Evolutionary conservation across 225 moss, liverwort and hornwort species (phyloP).

Genomic region (Lunularia cruciata): DNA sequence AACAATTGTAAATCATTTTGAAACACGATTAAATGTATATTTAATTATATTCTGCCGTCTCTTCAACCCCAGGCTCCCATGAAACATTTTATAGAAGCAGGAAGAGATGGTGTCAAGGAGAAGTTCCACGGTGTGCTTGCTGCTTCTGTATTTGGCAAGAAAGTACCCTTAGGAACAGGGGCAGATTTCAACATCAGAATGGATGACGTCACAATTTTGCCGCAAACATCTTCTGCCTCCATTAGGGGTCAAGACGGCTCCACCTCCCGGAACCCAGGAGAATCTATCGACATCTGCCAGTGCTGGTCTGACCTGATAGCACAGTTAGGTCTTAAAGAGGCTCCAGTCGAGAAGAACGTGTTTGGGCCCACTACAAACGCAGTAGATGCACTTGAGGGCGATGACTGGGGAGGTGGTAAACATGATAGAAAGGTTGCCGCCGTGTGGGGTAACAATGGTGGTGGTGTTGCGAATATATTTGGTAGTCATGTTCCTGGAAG

Average conservation of each 20-base stretch:
- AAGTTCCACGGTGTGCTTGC: slow-evolving; percentile 64
- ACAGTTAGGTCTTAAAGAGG: too few relatives aligned
- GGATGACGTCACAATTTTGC: background rate
- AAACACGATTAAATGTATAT: too few relatives aligned
- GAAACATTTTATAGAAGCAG: slow-evolving; percentile 77
- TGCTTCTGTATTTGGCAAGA: slow-evolving; percentile 78
- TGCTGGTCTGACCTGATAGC: background rate
- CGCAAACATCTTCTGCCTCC: background rate
- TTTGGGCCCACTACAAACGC: too few relatives aligned
- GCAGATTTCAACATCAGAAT: slow-evolving; percentile 49
- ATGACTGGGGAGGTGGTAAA: too few relatives aligned
- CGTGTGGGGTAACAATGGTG: too few relatives aligned
- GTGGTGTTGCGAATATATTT: too few relatives aligned
- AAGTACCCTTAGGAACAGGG: slow-evolving; percentile 79
- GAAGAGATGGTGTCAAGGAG: slow-evolving; percentile 64
- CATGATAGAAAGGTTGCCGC: too few relatives aligned
- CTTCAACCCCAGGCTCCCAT: slow-evolving; percentile 80
- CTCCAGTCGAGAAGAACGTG: too few relatives aligned
- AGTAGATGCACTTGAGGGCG: too few relatives aligned
- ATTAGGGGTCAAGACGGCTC: background rate
- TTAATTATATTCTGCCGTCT: too few relatives aligned
- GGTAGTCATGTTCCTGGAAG: too few relatives aligned
- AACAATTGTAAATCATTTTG: too few relatives aligned
- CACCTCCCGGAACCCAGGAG: background rate
- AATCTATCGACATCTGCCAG: background rate